These are phyloP conservation scores for Apiospora saccharicola DNA, from an alignment of 2,329 filamentous ascomycete genomes.

Conservation along the genomic window DNA sequence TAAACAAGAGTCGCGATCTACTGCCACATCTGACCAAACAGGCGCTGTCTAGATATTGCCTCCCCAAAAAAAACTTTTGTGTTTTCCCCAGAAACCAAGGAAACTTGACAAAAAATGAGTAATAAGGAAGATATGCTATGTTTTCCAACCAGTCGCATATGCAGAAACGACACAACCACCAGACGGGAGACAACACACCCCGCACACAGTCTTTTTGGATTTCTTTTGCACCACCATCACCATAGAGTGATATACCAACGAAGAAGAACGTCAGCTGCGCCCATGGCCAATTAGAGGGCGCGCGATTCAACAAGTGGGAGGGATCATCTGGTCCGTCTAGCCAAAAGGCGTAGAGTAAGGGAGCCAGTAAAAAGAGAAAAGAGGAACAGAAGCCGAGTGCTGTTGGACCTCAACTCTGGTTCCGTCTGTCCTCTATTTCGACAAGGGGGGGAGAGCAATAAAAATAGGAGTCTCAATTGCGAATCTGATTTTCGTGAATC, in stretches of 20 bases:
- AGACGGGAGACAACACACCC: background rate
- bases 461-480: conserved; percentile 5
- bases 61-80: conserved; percentile 4
- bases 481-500: conserved; percentile 18
- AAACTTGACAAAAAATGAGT: background rate
- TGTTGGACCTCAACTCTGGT: conserved; percentile 15
- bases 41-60: conserved; percentile 21
- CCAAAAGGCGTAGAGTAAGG: background rate
- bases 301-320: conserved; percentile 1
- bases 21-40: conserved; percentile 17
- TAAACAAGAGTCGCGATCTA: conserved; percentile 17
- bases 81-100: conserved; percentile 9
- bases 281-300: conserved; percentile 14
- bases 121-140: background rate
- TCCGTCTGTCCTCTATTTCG: background rate
- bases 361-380: background rate
- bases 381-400: conserved; percentile 7
- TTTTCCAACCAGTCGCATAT: conserved; percentile 15
- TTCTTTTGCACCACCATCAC: conserved; percentile 1
- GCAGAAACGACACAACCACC: conserved; percentile 12
- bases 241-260: background rate
- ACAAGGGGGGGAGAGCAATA: conserved; percentile 1
- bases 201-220: background rate
- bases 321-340: conserved; percentile 20
- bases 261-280: conserved; percentile 15